These are phyloP conservation scores for Dalbergia cochinchinensis DNA, from an alignment of 306 rosid genomes.

Conservation along the genomic window DNA sequence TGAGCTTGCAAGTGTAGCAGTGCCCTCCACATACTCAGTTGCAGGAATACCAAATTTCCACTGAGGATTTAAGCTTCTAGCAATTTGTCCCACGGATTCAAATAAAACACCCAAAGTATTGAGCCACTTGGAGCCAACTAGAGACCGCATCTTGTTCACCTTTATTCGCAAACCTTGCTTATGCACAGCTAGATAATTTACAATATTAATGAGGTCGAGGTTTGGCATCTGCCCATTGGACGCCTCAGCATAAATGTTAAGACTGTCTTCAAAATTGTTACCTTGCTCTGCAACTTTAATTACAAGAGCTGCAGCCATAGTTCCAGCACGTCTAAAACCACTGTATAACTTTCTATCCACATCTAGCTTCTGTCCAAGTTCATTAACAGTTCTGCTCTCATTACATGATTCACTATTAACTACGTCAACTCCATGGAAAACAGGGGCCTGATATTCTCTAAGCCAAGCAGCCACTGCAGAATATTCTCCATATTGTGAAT, in stretches of 20 bases:
- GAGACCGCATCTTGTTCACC: constrained; percentile 76
- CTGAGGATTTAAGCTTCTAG: constrained; percentile 69
- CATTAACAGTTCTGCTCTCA: constrained; percentile 46
- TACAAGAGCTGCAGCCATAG: constrained; percentile 95
- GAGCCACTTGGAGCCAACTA: constrained; percentile 74
- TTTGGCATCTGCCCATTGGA: constrained; percentile 98
- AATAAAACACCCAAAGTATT: constrained; percentile 73
- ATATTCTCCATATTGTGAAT: constrained; percentile 85
- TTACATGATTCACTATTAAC: constrained; percentile 64
- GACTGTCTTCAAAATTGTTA: constrained; percentile 73
- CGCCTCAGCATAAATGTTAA: constrained; percentile 85
- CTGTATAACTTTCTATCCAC: constrained; percentile 52
- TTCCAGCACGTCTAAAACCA: constrained; percentile 92
- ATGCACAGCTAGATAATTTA: constrained; percentile 84
- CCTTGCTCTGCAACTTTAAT: constrained; percentile 75
- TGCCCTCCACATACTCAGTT: constrained; percentile 83
- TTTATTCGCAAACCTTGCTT: constrained; percentile 82
- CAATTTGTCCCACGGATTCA: constrained; percentile 71
- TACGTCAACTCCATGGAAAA: constrained; percentile 49
- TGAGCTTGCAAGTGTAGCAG: constrained; percentile 94
- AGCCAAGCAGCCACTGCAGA: constrained; percentile 87
- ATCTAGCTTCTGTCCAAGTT: constrained; percentile 48
- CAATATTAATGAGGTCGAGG: constrained; percentile 92
- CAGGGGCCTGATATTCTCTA: constrained; percentile 85
- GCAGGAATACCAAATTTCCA: constrained; percentile 95